phyloP scores from a whole-genome alignment of 495 filamentous ascomycete genomes.

The Penicillium bovifimosum region DNA sequence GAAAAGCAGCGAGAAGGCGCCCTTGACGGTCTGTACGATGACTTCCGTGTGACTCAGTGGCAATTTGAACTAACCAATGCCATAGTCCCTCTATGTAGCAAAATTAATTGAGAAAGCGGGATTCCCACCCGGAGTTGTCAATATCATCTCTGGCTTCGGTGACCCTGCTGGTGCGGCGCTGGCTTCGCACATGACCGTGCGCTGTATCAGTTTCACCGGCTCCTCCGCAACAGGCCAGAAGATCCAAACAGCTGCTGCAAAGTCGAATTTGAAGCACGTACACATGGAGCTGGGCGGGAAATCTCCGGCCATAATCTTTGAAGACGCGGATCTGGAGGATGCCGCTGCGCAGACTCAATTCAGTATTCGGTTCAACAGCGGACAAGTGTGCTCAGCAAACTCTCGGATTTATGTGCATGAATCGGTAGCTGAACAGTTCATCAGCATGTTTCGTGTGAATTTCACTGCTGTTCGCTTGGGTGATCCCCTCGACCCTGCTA shows the following conservation, averaged over 20 bases:
- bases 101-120: slow-evolving; percentile 61
- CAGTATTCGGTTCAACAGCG: slow-evolving; percentile 68
- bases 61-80: slow-evolving; percentile 47
- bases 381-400: slow-evolving; percentile 87
- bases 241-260: slow-evolving; percentile 83
- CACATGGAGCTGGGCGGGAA: slow-evolving; percentile 93
- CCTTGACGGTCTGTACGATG: slow-evolving; percentile 39
- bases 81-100: slow-evolving; percentile 63
- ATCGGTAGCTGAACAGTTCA: slow-evolving; percentile 68
- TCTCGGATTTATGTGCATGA: slow-evolving; percentile 85
- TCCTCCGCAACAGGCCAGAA: slow-evolving; percentile 72
- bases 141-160: slow-evolving; percentile 50
- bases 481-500: slow-evolving; percentile 70
- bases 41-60: slow-evolving; percentile 41
- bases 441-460: slow-evolving; percentile 62
- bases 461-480: slow-evolving; percentile 60
- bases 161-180: slow-evolving; percentile 46
- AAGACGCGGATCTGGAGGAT: slow-evolving; percentile 81
- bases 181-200: slow-evolving; percentile 53
- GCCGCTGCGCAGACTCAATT: slow-evolving; percentile 75
- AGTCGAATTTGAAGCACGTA: slow-evolving; percentile 82
- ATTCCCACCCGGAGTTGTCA: slow-evolving; percentile 51
- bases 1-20: slow-evolving; percentile 55
- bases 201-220: slow-evolving; percentile 91
- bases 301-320: slow-evolving; percentile 78